phyloP scores from a whole-genome alignment of 345 rosid species.

The Eutrema yunnanense region DNA sequence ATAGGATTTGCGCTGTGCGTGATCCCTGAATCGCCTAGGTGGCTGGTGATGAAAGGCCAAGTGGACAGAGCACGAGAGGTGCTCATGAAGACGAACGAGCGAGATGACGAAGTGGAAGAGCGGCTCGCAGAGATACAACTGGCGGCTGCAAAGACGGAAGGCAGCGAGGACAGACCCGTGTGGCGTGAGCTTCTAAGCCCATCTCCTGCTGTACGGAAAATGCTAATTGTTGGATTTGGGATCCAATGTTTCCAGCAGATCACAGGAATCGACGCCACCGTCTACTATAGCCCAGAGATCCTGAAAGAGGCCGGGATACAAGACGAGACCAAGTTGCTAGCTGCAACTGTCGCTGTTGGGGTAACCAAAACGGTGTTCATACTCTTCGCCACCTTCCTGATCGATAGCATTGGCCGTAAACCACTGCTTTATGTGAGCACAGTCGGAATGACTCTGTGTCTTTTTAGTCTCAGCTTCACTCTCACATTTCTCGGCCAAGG shows the following conservation, averaged over 20 bases:
- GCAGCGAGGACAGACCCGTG: slow-evolving; percentile 59
- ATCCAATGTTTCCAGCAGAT: slow-evolving; percentile 90
- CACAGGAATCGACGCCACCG: slow-evolving; percentile 74
- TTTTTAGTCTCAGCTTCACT: slow-evolving; percentile 49
- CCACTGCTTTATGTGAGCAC: slow-evolving; percentile 80
- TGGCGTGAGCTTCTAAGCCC: slow-evolving; percentile 78
- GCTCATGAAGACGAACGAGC: slow-evolving; percentile 63
- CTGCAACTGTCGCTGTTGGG: slow-evolving; percentile 76
- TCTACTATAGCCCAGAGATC: slow-evolving; percentile 80
- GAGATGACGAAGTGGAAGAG: slow-evolving; percentile 65
- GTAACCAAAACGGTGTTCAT: slow-evolving; percentile 58
- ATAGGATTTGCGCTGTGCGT: slow-evolving; percentile 69
- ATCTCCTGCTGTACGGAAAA: slow-evolving; percentile 56
- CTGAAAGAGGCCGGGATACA: slow-evolving; percentile 56
- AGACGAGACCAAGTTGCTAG: slow-evolving; percentile 53
- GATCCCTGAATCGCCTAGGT: slow-evolving; percentile 91
- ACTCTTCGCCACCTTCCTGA: slow-evolving; percentile 57
- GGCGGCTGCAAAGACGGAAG: slow-evolving; percentile 56
- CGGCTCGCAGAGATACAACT: slow-evolving; percentile 66
- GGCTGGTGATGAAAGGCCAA: slow-evolving; percentile 76
- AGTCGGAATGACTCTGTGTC: slow-evolving; percentile 71
- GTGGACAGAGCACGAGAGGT: slow-evolving; percentile 72
- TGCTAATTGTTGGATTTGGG: slow-evolving; percentile 73
- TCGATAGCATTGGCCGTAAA: slow-evolving; percentile 68
- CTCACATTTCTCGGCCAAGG: slow-evolving; percentile 52